Evolutionary conservation across 441 rosid genomes (phyloP).

Genomic region (Arabidopsis lyrata): DNA sequence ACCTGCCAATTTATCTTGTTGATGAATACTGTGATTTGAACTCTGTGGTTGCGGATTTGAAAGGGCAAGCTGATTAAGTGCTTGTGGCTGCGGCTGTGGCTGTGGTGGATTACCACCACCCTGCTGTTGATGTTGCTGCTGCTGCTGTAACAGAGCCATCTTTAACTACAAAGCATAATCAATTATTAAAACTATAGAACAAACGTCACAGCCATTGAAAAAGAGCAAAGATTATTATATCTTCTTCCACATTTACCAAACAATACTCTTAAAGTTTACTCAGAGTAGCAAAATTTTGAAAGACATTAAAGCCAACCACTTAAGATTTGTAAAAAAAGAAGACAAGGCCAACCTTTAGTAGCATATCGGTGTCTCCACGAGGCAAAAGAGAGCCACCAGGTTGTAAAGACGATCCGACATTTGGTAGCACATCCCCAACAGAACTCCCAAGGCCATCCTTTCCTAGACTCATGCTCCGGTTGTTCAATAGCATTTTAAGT

Average conservation of each 20-base stretch:
- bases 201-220: constrained; percentile 19
- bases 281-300: not conserved
- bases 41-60: constrained; percentile 75
- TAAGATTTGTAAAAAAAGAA: constrained; percentile 15
- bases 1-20: constrained; percentile 73
- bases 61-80: constrained; percentile 64
- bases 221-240: constrained; percentile 9
- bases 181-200: constrained; percentile 2
- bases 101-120: constrained; percentile 52
- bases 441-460: constrained; percentile 70
- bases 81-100: constrained; percentile 47
- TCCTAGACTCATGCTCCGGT: constrained; percentile 62
- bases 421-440: constrained; percentile 66
- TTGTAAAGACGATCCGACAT: constrained; percentile 68
- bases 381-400: constrained; percentile 54
- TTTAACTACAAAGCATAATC: constrained; percentile 51
- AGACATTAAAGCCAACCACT: constrained; percentile 2
- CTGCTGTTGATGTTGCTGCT: constrained; percentile 58
- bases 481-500: constrained; percentile 71
- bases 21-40: constrained; percentile 66
- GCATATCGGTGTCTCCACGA: constrained; percentile 65
- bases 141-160: constrained; percentile 65
- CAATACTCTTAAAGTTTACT: constrained; percentile 2
- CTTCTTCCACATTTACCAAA: constrained; percentile 9
- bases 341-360: constrained; percentile 61